Conservation (phyloP, 1,139 yeast genomes). For the Hemisphaericaspora xylanilytica region DNA sequence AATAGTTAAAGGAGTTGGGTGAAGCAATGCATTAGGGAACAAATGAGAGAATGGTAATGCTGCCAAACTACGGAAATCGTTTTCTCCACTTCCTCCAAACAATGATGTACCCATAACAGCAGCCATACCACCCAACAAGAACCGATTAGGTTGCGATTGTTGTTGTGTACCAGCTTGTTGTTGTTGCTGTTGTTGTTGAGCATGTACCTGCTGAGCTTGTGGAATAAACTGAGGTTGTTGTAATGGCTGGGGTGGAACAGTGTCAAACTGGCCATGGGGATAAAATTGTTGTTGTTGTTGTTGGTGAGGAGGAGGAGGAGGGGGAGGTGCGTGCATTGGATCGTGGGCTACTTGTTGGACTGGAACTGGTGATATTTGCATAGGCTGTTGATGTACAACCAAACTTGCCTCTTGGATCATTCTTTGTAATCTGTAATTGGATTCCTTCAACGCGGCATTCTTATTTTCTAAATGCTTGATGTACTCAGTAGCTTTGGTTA, state of each 20-base stretch:
- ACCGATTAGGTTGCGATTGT: conserved; percentile 26
- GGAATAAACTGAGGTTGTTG: conserved; percentile 2
- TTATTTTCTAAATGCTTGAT: conserved; percentile 77
- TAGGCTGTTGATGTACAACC: conserved; percentile 9
- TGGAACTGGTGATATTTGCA: background rate
- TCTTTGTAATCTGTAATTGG: conserved; percentile 50
- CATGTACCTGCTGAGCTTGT: conserved; percentile 17
- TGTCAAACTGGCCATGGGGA: conserved; percentile 20
- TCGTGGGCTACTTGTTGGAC: conserved; percentile 7
- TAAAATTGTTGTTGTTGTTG: conserved; percentile 14
- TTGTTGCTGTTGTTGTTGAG: conserved; percentile 9
- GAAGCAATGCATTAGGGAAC: conserved; percentile 25
- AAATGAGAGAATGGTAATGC: conserved; percentile 32
- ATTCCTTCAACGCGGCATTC: conserved; percentile 55
- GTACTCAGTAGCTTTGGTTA: conserved; percentile 88
- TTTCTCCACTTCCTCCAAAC: conserved; percentile 34
- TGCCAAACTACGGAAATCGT: conserved; percentile 41
- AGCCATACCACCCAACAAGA: conserved; percentile 56
- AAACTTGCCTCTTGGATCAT: conserved; percentile 31
- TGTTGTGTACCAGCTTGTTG: conserved; percentile 9
- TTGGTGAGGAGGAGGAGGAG: no score
- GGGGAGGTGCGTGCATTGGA: conserved; percentile 4
- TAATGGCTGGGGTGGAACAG: conserved; percentile 15
- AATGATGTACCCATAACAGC: conserved; percentile 50
- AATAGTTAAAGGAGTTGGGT: conserved; percentile 24